phyloP scores from a whole-genome alignment of 495 filamentous ascomycete species.

The Neurospora sublineolata region DNA sequence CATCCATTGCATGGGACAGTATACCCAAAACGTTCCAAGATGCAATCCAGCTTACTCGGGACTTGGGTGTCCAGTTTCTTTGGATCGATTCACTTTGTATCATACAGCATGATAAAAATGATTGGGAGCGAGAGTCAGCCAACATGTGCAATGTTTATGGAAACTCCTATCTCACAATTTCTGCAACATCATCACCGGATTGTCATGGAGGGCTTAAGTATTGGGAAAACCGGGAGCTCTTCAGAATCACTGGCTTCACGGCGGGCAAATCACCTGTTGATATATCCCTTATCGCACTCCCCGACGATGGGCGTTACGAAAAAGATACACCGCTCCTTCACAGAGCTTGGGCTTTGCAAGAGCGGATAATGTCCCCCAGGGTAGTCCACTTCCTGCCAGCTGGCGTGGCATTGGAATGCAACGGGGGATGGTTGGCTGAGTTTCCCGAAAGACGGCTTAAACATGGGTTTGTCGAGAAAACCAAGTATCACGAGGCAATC shows the following conservation, averaged over 20 bases:
- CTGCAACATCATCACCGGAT: conserved; percentile 7
- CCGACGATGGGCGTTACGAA: fast-evolving
- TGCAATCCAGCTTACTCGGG: conserved; percentile 12
- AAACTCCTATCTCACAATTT: conserved; percentile 10
- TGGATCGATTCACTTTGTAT: conserved; percentile 29
- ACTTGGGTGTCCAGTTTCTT: conserved; percentile 16
- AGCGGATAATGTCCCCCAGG: neutral
- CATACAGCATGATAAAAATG: conserved; percentile 11
- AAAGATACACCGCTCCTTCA: neutral
- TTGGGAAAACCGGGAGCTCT: neutral
- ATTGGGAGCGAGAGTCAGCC: conserved; percentile 16
- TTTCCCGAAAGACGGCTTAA: neutral
- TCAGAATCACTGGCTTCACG: neutral
- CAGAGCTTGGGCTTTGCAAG: neutral
- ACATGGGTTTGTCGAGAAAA: neutral
- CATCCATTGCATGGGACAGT: neutral
- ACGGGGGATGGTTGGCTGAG: neutral
- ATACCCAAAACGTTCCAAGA: conserved; percentile 18
- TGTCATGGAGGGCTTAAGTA: neutral
- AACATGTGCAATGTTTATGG: conserved; percentile 18
- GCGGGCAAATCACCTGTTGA: fast-evolving
- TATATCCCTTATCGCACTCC: neutral
- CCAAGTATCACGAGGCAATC: neutral
- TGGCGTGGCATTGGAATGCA: neutral
- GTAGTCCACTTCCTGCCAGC: neutral